A percentile compares a stretch with the other conserved stretches of the same genome.
phyloP scores from a whole-genome alignment of 2,329 filamentous ascomycete species.

The Cladosporium cucumerinum region DNA sequence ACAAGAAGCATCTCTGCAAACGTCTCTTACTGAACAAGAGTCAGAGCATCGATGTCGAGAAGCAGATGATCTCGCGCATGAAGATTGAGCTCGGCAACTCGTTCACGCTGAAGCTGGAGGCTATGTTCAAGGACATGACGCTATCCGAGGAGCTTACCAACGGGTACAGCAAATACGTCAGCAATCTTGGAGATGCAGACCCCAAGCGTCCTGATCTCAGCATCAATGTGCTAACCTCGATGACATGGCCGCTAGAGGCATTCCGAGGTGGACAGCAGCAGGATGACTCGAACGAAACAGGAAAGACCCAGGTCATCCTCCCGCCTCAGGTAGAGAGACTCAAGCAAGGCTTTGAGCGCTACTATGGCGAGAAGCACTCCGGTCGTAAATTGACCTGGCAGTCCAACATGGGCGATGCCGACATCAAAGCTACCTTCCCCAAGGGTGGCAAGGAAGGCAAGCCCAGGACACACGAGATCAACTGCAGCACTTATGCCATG shows the following conservation, averaged over 20 bases:
- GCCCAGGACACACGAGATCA: conserved; percentile 80
- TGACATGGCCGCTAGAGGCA: conserved; percentile 90
- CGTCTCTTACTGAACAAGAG: conserved; percentile 85
- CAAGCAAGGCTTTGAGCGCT: conserved; percentile 82
- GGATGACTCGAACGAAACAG: conserved; percentile 25
- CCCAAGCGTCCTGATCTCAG: conserved; percentile 70
- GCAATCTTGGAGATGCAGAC: conserved; percentile 54
- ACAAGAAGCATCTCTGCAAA: conserved; percentile 92
- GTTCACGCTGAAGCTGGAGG: conserved; percentile 88
- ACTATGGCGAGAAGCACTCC: conserved; percentile 82
- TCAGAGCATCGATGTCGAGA: conserved; percentile 86
- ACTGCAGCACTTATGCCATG: conserved; percentile 90
- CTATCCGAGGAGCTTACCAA: conserved; percentile 79
- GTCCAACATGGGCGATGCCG: conserved; percentile 72
- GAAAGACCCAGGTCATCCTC: conserved; percentile 61
- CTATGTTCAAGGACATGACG: conserved; percentile 96
- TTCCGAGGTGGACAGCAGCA: conserved; percentile 62
- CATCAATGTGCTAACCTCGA: conserved; percentile 84
- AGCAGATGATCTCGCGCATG: conserved; percentile 94
- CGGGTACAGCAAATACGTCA: conserved; percentile 70
- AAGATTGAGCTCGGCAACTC: conserved; percentile 93
- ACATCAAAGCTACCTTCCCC: conserved; percentile 77
- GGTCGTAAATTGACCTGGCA: conserved; percentile 87
- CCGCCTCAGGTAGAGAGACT: conserved; percentile 70
- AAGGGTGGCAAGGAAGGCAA: conserved; percentile 68